These are phyloP conservation scores for Leishmania arabica DNA, from an alignment of 208 protist species.

Conservation along the genomic window DNA sequence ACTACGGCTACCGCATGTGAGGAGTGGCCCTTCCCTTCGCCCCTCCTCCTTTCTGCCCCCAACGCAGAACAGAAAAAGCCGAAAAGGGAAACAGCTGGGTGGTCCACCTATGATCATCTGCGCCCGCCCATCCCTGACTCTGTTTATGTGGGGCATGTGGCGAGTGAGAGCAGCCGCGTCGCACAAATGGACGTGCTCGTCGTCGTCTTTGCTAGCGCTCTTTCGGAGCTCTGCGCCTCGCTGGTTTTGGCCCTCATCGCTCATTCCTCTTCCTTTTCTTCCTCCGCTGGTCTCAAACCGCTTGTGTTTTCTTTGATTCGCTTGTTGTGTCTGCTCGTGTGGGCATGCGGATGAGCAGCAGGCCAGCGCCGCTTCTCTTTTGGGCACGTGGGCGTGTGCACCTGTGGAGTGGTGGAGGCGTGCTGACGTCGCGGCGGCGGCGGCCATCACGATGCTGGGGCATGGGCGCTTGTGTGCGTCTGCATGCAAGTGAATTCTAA, in stretches of 20 bases:
- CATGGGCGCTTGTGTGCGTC: conserved; percentile 4
- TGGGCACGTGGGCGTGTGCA: not conserved
- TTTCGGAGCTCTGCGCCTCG: not conserved
- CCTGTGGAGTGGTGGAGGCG: not conserved
- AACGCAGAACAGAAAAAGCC: not conserved
- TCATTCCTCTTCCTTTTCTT: too few species aligned
- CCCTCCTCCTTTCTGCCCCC: not conserved
- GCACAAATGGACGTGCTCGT: not conserved
- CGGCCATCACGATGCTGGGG: not conserved
- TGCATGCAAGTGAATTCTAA: conserved; percentile 13
- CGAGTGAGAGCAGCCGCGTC: not conserved
- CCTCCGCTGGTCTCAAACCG: not conserved
- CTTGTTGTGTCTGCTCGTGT: not conserved
- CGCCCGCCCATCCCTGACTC: not conserved
- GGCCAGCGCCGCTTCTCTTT: not conserved
- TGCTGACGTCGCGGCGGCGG: not conserved
- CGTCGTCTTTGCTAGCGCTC: not conserved
- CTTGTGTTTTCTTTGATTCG: not conserved
- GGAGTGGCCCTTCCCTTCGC: not conserved
- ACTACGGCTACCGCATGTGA: conserved; percentile 77
- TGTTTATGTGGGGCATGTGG: not conserved
- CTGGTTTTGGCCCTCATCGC: not conserved
- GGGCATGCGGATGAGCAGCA: not conserved
- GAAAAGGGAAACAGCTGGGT: not conserved
- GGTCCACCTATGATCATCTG: not conserved